Evolutionary conservation across 257 asterid genomes (phyloP).

Genomic region (Penstemon davidsonii): DNA sequence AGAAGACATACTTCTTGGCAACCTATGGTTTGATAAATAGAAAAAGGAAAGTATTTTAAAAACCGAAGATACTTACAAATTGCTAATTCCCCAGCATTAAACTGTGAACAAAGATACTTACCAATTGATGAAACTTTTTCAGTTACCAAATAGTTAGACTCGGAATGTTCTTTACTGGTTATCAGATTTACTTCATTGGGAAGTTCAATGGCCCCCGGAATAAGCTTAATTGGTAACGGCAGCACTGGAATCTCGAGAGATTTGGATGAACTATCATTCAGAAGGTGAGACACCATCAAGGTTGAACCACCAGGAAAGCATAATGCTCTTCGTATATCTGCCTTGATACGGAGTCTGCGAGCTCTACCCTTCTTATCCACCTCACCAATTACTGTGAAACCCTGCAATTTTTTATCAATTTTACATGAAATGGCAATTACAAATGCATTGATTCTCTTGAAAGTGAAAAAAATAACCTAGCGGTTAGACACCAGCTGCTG

Average conservation of each 20-base stretch:
- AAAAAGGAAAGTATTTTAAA: background rate
- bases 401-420: conserved; percentile 45
- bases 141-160: conserved; percentile 34
- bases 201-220: conserved; percentile 31
- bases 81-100: conserved; percentile 7
- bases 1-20: conserved; percentile 33
- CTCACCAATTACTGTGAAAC: conserved; percentile 79
- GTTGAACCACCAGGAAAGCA: conserved; percentile 95
- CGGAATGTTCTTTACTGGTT: conserved; percentile 30
- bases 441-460: background rate
- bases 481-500: background rate
- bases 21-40: conserved; percentile 27
- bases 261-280: conserved; percentile 36
- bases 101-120: conserved; percentile 26
- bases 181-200: conserved; percentile 36
- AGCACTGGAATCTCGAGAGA: conserved; percentile 33
- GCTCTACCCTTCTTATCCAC: conserved; percentile 72
- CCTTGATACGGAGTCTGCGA: conserved; percentile 69
- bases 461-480: background rate
- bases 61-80: background rate
- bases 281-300: conserved; percentile 69
- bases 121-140: conserved; percentile 33
- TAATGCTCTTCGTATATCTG: conserved; percentile 74
- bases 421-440: conserved; percentile 13
- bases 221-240: conserved; percentile 37